Conservation (phyloP, 129 eudicot genomes). For the Arctium lappa region DNA sequence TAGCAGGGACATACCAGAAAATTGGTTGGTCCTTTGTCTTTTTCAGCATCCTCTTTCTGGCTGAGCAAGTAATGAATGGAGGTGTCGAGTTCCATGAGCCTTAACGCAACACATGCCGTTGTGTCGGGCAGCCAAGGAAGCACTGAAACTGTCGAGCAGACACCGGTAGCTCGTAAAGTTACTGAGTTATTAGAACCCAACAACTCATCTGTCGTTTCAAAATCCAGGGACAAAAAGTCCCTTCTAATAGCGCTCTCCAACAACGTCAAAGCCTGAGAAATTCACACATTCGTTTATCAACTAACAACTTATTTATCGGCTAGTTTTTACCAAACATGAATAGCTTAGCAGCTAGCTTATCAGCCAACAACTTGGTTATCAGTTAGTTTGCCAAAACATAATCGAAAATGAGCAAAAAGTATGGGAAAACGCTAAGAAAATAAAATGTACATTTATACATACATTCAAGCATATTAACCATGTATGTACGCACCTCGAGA, state of each 20-base stretch:
- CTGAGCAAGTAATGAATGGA: slow-evolving; percentile 49
- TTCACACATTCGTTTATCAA: not conserved
- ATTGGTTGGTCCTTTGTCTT: slow-evolving; percentile 37
- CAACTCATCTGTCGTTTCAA: slow-evolving; percentile 58
- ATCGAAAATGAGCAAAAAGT: no score
- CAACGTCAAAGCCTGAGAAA: slow-evolving; percentile 55
- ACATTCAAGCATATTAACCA: not conserved
- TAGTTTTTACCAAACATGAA: no score
- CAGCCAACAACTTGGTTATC: not conserved
- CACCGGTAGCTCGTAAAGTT: slow-evolving; percentile 10
- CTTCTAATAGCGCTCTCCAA: slow-evolving; percentile 65
- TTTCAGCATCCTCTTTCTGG: slow-evolving; percentile 57
- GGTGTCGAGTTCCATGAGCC: slow-evolving; percentile 86
- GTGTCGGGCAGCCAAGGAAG: slow-evolving; percentile 94
- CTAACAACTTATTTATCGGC: not conserved
- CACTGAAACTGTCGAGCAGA: slow-evolving; percentile 32
- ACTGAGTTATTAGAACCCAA: slow-evolving; percentile 42
- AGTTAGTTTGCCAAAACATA: not conserved
- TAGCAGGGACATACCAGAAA: slow-evolving; percentile 33
- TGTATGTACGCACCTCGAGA: slow-evolving; percentile 55
- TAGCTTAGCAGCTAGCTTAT: no score
- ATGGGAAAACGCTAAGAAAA: not conserved
- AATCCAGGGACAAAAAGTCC: slow-evolving; percentile 53
- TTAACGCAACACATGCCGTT: slow-evolving; percentile 66
- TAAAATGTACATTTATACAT: no score